Percentiles rank a stretch among this genome's conserved stretches.
phyloP scores from a whole-genome alignment of 2,329 filamentous ascomycete species.

The Fonsecaea pugnacius region DNA sequence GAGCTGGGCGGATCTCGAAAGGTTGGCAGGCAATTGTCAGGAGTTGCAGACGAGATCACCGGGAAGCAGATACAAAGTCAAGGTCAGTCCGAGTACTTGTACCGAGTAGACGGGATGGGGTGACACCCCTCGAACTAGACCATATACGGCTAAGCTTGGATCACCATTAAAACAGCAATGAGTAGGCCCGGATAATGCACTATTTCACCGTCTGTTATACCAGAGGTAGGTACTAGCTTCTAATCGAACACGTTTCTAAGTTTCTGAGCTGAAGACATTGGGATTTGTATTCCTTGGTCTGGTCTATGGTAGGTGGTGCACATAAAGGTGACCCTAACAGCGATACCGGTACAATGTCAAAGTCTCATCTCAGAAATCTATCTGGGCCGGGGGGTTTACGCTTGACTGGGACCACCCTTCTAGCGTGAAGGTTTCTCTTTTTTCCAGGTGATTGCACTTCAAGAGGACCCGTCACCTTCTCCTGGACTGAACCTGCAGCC shows the following conservation, averaged over 20 bases:
- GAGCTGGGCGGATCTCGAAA: neutral
- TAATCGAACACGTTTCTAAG: neutral
- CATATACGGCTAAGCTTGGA: neutral
- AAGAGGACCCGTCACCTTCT: neutral
- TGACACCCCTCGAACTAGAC: neutral
- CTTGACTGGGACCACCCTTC: neutral
- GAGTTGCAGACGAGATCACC: neutral
- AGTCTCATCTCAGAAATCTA: neutral
- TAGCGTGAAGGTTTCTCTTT: neutral
- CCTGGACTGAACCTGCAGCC: constrained; percentile 2
- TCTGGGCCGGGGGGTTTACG: neutral
- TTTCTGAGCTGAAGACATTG: neutral
- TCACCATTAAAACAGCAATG: neutral
- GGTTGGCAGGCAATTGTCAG: neutral
- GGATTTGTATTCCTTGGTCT: neutral
- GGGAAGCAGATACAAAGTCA: neutral
- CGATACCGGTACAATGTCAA: neutral
- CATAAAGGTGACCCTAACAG: neutral
- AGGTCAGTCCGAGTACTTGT: neutral
- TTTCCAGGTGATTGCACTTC: neutral
- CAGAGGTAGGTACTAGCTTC: neutral
- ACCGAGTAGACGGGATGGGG: neutral
- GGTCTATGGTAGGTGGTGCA: neutral
- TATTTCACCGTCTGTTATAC: neutral
- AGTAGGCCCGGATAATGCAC: no score